These are phyloP conservation scores for Rossbeevera mucosa DNA, from an alignment of 768 basidiomycete genomes.

Conservation along the genomic window DNA sequence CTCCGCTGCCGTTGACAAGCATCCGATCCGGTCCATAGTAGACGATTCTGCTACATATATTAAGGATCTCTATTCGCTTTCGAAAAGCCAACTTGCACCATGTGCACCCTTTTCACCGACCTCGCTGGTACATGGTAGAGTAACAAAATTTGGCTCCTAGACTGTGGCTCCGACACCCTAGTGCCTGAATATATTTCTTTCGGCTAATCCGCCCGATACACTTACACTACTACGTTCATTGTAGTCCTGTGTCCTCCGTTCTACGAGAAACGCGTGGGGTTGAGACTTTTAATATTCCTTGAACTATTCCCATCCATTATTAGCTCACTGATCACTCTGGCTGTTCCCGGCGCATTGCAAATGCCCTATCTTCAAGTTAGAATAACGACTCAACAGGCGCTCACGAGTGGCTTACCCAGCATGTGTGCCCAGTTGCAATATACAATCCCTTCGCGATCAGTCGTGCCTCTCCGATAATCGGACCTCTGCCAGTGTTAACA, in stretches of 20 bases:
- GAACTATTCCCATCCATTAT: constrained; percentile 63
- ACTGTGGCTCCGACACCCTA: not conserved
- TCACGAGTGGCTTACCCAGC: constrained; percentile 53
- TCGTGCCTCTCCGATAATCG: constrained; percentile 64
- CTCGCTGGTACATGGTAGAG: not conserved
- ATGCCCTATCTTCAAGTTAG: constrained; percentile 49
- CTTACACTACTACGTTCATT: too few species aligned
- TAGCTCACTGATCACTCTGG: constrained; percentile 63
- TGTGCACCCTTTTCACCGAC: not conserved
- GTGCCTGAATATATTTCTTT: not conserved
- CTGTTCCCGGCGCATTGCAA: constrained; percentile 83
- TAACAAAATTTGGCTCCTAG: too few species aligned
- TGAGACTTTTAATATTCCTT: constrained; percentile 48
- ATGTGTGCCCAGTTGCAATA: constrained; percentile 75
- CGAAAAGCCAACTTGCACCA: too few species aligned
- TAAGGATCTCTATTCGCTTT: too few species aligned
- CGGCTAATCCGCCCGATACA: too few species aligned
- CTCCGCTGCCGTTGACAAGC: constrained; percentile 1
- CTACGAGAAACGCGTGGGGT: constrained; percentile 37
- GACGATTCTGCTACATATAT: too few species aligned
- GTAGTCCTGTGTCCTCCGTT: too few species aligned
- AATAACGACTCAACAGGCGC: not conserved
- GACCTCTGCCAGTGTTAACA: constrained; percentile 51
- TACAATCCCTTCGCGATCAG: constrained; percentile 57
- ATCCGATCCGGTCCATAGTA: constrained; percentile 16